phyloP scores from a whole-genome alignment of 139 green algal genomes.

The Closterium sp. region DNA sequence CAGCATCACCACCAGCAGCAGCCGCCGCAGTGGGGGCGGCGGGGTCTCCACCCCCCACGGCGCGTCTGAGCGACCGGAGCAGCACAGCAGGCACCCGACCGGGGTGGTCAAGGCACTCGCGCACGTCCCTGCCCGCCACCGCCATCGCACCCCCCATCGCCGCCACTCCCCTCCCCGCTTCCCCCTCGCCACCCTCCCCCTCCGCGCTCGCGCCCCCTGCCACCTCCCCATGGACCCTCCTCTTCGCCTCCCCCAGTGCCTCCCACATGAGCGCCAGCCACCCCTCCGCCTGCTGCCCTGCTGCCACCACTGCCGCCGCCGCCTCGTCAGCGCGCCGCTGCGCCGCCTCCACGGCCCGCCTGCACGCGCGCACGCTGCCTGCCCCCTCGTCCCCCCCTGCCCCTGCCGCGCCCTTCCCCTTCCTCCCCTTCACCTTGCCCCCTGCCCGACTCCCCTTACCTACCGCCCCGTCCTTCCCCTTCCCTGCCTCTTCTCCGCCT shows the following conservation, averaged over 20 bases:
- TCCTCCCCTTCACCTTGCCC: not conserved
- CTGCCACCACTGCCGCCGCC: not conserved
- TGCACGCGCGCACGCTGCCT: not conserved
- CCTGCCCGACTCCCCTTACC: not conserved
- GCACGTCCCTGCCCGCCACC: not conserved
- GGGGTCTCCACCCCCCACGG: not conserved
- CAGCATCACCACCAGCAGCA: constrained; percentile 2
- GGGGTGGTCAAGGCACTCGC: not conserved
- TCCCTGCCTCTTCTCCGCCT: not conserved
- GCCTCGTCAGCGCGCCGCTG: not conserved
- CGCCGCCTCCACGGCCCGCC: not conserved
- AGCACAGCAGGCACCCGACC: not conserved
- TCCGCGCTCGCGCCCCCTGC: not conserved
- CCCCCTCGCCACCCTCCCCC: not conserved
- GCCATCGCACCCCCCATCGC: not conserved
- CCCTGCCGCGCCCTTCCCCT: not conserved
- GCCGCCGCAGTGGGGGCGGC: not conserved
- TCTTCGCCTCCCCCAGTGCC: not conserved
- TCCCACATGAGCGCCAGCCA: not conserved
- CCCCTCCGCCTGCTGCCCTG: not conserved
- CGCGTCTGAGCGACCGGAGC: not conserved
- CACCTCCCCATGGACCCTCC: not conserved
- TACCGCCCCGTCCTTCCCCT: not conserved
- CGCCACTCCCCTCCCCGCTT: not conserved
- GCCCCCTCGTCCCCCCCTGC: not conserved